Evolutionary conservation across 768 basidiomycete species (phyloP), one percentile per base, ranked within the genome.

Genomic region (Sarcodon aspratus): DNA sequence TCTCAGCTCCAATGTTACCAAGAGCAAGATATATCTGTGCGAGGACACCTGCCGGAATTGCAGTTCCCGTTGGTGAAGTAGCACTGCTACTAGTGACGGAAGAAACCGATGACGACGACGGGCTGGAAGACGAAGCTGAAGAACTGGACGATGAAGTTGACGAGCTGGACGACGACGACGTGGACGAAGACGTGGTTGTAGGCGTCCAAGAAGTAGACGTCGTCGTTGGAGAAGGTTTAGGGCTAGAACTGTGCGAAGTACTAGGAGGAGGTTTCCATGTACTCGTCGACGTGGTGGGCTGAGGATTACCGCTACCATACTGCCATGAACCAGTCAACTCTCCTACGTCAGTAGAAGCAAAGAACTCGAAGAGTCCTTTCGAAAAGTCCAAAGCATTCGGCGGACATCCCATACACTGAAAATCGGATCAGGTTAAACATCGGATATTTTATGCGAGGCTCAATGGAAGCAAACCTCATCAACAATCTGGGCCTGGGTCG

Each of bases 351-450:
- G 61, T 57, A 27, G 61, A 47, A 0, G 70, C 73, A 52, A 85
- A 79, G 62, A 61, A 72, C 8, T 55, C 56, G 67, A 85, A 83
- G 15, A 83, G 68, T 33, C 76, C 73, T 15, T 64, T 63, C n/a
- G 74, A 71, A 33, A 84, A 58, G 61, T 85, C 82, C 40, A 85
- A 72, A n/a, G 72, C 80, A 9, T 72, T 74, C 40, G 64, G 74
- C 3, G 72, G 71, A 55, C 82, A 85, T 13, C 74, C 73, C 36
- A 77, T 76, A 61, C 84, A 86, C 75, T 82, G 61, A n/a, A n/a
- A 50, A 38, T 17, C 31, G 15, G 13, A 27, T 27, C 15, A 46
- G 7, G 49, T 27, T 11, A 13, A 36, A 31, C 13, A n/a, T 18
- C 27, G 21, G 18, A 32, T 12, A 10, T 15, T 35, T 27, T 50